Evolutionary conservation across 371 early-diverging fungal genomes (phyloP).

Genomic region (Phascolomyces articulosus): DNA sequence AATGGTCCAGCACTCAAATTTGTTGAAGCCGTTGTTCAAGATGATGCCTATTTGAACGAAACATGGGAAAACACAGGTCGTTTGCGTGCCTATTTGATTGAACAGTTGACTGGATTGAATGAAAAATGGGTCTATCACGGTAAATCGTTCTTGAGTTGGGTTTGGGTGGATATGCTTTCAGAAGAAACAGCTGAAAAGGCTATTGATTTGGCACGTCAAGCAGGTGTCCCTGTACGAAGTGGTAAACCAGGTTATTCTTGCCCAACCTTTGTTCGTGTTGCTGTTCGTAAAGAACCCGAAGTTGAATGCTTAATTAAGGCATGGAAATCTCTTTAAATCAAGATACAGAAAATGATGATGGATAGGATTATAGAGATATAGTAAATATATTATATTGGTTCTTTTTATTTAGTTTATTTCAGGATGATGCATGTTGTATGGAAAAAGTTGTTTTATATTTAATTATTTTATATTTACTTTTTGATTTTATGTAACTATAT

Average conservation of each 20-base stretch:
- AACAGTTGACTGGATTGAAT: constrained; percentile 45
- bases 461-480: not conserved
- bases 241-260: constrained; percentile 81
- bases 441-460: too few species aligned
- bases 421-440: too few species aligned
- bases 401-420: too few species aligned
- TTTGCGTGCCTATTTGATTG: constrained; percentile 67
- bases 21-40: constrained; percentile 75
- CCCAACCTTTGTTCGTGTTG: constrained; percentile 76
- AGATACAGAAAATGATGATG: too few species aligned
- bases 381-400: too few species aligned
- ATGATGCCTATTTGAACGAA: constrained; percentile 65
- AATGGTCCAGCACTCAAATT: constrained; percentile 82
- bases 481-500: not conserved
- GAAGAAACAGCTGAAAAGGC: constrained; percentile 61
- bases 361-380: too few species aligned
- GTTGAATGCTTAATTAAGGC: constrained; percentile 67
- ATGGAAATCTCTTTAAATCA: constrained; percentile 62
- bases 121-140: constrained; percentile 73
- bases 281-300: constrained; percentile 73
- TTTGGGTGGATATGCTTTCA: constrained; percentile 76
- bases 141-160: constrained; percentile 80
- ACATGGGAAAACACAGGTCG: constrained; percentile 77
- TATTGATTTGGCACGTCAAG: constrained; percentile 63
- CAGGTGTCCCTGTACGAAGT: constrained; percentile 84